Evolutionary conservation across 345 rosid species (phyloP).

Genomic region (Populus alba): DNA sequence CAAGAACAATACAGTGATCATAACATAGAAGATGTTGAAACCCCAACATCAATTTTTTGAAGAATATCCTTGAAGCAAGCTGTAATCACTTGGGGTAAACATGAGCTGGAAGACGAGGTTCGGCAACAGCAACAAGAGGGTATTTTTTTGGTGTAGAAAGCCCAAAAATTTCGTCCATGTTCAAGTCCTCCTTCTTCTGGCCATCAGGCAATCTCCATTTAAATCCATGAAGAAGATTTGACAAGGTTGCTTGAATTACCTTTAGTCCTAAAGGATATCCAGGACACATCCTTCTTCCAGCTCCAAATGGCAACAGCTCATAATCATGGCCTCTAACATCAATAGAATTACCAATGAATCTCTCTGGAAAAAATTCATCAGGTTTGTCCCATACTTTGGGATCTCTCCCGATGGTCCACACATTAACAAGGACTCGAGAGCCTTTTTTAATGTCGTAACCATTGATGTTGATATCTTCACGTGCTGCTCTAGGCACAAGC

Average conservation of each 20-base stretch:
- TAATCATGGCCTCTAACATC: slow-evolving; percentile 63
- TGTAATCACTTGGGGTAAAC: slow-evolving; percentile 25
- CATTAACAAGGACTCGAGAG: slow-evolving; percentile 40
- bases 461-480: slow-evolving; percentile 37
- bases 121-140: slow-evolving; percentile 40
- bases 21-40: neutral
- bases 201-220: slow-evolving; percentile 46
- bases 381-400: slow-evolving; percentile 55
- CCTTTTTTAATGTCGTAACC: slow-evolving; percentile 52
- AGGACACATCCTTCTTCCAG: slow-evolving; percentile 80
- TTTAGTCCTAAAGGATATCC: slow-evolving; percentile 58
- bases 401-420: slow-evolving; percentile 61
- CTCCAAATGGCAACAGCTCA: slow-evolving; percentile 60
- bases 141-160: slow-evolving; percentile 48
- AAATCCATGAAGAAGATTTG: slow-evolving; percentile 60
- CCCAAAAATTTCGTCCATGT: slow-evolving; percentile 61
- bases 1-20: neutral
- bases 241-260: slow-evolving; percentile 51
- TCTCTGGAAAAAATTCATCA: slow-evolving; percentile 47
- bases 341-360: slow-evolving; percentile 42
- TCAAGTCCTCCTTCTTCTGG: slow-evolving; percentile 35
- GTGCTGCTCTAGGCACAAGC: slow-evolving; percentile 43
- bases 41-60: neutral
- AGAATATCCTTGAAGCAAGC: neutral
- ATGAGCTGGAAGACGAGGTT: slow-evolving; percentile 46